Percentiles rank a stretch among this genome's conserved stretches.
Conservation (phyloP, 495 filamentous ascomycete species). For the Penicillium samsonianum region DNA sequence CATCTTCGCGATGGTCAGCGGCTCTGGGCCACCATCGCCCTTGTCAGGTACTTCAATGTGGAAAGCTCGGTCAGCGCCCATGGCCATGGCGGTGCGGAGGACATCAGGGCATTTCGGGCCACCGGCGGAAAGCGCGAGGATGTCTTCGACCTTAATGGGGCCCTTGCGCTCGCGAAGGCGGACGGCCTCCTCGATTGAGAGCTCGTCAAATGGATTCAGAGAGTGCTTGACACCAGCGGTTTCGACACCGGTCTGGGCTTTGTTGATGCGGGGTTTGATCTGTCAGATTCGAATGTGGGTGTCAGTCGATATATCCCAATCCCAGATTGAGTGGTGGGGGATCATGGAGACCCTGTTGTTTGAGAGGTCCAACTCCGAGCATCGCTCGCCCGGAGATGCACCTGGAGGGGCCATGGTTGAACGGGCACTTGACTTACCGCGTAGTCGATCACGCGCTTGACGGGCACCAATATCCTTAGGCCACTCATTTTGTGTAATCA, state of each 20-base stretch:
- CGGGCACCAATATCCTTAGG: constrained; percentile 87
- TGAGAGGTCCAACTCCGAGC: constrained; percentile 14
- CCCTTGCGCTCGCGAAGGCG: constrained; percentile 81
- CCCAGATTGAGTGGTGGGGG: background rate
- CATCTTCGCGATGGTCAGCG: constrained; percentile 86
- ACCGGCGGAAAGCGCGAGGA: constrained; percentile 84
- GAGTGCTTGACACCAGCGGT: constrained; percentile 90
- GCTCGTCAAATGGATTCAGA: constrained; percentile 99
- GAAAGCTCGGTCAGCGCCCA: constrained; percentile 91
- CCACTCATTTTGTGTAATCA: constrained; percentile 60
- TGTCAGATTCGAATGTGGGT: constrained; percentile 33
- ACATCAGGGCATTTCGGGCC: constrained; percentile 83
- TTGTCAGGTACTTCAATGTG: constrained; percentile 71
- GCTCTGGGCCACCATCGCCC: constrained; percentile 67
- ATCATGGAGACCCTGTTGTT: background rate
- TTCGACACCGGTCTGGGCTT: constrained; percentile 89
- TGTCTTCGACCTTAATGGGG: constrained; percentile 70
- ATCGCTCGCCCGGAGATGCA: constrained; percentile 10
- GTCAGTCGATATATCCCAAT: constrained; percentile 10
- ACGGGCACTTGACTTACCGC: constrained; percentile 60
- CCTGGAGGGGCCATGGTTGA: background rate
- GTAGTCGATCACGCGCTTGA: constrained; percentile 99
- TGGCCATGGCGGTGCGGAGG: constrained; percentile 95
- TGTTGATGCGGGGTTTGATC: constrained; percentile 98
- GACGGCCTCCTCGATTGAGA: constrained; percentile 93